A percentile compares a stretch with the other conserved stretches of the same genome.
These are phyloP conservation scores for Yamadazyma songkhlaensis DNA, from an alignment of 1,139 yeast genomes.

Conservation along the genomic window DNA sequence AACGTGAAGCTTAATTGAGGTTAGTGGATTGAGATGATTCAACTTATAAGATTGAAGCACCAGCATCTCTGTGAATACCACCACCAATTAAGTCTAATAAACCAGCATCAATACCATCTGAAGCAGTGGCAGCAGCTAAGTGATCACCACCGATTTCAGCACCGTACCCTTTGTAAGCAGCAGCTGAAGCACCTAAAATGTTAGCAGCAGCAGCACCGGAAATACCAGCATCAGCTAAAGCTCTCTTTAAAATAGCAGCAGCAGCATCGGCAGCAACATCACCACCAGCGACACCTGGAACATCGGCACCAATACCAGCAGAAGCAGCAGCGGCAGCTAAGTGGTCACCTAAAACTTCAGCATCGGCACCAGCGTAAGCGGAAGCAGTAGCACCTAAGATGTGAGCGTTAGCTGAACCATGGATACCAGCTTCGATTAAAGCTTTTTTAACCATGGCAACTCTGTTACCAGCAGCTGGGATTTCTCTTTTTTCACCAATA, in stretches of 20 bases:
- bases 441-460: slow-evolving; percentile 12
- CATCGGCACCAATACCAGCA: slow-evolving; percentile 12
- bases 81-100: slow-evolving; percentile 10
- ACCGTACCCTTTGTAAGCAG: slow-evolving; percentile 9
- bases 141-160: slow-evolving; percentile 13
- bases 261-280: slow-evolving; percentile 10
- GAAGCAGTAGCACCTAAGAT: slow-evolving; percentile 5
- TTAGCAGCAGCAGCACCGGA: slow-evolving; percentile 8
- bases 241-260: slow-evolving; percentile 12
- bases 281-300: slow-evolving; percentile 12
- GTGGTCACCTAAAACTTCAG: slow-evolving; percentile 6
- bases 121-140: slow-evolving; percentile 13
- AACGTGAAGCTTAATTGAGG: neutral
- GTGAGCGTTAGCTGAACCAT: slow-evolving; percentile 7
- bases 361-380: slow-evolving; percentile 6
- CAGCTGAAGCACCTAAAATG: slow-evolving; percentile 9
- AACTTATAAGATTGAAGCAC: slow-evolving; percentile 6
- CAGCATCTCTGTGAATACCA: slow-evolving; percentile 11
- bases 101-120: slow-evolving; percentile 11
- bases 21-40: neutral
- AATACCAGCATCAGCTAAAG: slow-evolving; percentile 10
- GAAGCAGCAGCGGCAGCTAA: slow-evolving; percentile 7
- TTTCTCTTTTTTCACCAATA: slow-evolving; percentile 3
- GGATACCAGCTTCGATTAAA: slow-evolving; percentile 9
- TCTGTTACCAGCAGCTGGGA: slow-evolving; percentile 8